Percentiles rank a stretch among this genome's conserved stretches.
Conservation (phyloP, 345 rosid genomes). For the Camelina sativa region DNA sequence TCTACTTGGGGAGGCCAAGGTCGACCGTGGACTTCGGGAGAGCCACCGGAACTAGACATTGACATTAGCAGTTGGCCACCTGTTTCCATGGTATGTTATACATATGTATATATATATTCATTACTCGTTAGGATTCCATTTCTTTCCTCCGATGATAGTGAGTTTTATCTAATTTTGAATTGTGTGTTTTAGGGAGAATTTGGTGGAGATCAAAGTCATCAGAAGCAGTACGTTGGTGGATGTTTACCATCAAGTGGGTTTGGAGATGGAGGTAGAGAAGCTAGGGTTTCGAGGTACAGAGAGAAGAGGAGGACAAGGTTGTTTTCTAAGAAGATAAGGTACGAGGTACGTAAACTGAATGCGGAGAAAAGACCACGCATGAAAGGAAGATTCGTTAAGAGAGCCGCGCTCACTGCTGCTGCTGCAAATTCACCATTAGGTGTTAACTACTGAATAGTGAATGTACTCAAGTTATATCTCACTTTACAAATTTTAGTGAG, state of each 20-base stretch:
- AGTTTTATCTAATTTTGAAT: not conserved
- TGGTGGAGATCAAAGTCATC: conserved; percentile 13
- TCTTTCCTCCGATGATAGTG: not conserved
- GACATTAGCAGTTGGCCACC: conserved; percentile 56
- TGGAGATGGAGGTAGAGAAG: conserved; percentile 76
- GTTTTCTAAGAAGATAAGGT: conserved; percentile 95
- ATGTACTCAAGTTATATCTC: conserved; percentile 23
- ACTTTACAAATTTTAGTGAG: conserved; percentile 24
- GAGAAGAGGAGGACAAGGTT: conserved; percentile 86
- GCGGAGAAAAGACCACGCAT: conserved; percentile 98
- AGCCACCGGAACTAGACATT: conserved; percentile 61
- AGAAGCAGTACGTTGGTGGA: conserved; percentile 28
- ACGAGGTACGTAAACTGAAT: conserved; percentile 87
- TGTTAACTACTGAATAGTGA: conserved; percentile 32
- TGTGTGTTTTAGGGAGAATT: conserved; percentile 14
- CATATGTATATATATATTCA: not conserved
- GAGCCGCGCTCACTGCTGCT: conserved; percentile 49
- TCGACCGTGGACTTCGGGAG: conserved; percentile 77
- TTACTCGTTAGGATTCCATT: not conserved
- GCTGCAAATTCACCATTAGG: conserved; percentile 33
- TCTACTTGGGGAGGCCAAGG: conserved; percentile 73
- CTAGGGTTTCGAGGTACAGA: conserved; percentile 82
- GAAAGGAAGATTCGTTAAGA: conserved; percentile 98
- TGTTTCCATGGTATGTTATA: conserved; percentile 57
- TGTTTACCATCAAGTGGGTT: conserved; percentile 28